These are phyloP conservation scores for Pichia heedii DNA, from an alignment of 805 yeast genomes.

Conservation along the genomic window DNA sequence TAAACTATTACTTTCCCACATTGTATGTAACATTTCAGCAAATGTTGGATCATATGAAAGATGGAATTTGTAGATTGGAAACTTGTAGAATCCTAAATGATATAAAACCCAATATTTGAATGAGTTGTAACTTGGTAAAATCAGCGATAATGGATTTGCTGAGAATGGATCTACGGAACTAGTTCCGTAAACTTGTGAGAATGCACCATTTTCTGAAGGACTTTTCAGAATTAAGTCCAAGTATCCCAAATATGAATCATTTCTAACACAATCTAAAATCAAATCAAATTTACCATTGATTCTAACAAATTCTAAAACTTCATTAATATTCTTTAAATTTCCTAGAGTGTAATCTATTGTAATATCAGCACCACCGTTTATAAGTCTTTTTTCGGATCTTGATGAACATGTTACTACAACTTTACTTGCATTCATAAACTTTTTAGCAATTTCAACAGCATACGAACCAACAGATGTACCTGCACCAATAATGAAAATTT, in stretches of 20 bases:
- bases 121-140: constrained; percentile 1
- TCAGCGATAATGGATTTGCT: neutral
- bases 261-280: constrained; percentile 61
- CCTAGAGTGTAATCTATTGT: constrained; percentile 47
- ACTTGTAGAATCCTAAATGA: neutral
- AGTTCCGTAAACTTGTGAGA: constrained; percentile 52
- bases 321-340: constrained; percentile 27
- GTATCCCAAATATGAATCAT: constrained; percentile 29
- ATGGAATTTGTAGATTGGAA: neutral
- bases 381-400: constrained; percentile 18
- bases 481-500: constrained; percentile 61
- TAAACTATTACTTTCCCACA: constrained; percentile 38
- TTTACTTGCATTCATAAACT: constrained; percentile 33
- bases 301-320: constrained; percentile 23
- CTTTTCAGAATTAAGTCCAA: constrained; percentile 37
- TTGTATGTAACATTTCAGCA: constrained; percentile 28
- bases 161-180: constrained; percentile 27
- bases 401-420: constrained; percentile 45
- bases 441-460: constrained; percentile 47
- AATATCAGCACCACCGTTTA: constrained; percentile 44
- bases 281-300: constrained; percentile 45
- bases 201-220: constrained; percentile 38
- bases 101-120: neutral
- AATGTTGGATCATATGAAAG: constrained; percentile 3
- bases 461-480: constrained; percentile 59